Percentiles rank a stretch among this genome's conserved stretches.
Conservation (phyloP, 495 filamentous ascomycete species). For the Hyaloscypha finlandica region DNA sequence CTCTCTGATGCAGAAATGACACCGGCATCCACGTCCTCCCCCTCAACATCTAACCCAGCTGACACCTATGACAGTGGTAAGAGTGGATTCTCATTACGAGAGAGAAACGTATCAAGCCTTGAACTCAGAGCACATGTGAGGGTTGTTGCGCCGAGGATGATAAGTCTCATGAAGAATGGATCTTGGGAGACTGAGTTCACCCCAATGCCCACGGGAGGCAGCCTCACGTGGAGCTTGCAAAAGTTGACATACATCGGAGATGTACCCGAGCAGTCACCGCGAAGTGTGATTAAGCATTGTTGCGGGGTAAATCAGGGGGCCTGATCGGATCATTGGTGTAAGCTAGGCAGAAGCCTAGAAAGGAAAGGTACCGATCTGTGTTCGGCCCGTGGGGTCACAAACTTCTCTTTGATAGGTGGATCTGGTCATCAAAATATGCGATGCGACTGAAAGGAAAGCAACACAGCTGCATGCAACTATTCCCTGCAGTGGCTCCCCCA, state of each 20-base stretch:
- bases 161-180: not conserved
- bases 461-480: not conserved
- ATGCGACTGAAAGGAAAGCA: not conserved
- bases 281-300: not conserved
- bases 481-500: not conserved
- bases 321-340: not conserved
- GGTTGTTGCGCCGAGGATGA: not conserved
- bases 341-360: not conserved
- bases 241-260: not conserved
- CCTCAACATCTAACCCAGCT: not conserved
- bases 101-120: conserved; percentile 3
- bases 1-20: not conserved
- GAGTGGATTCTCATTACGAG: not conserved
- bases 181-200: not conserved
- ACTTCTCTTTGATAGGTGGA: not conserved
- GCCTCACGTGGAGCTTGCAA: not conserved
- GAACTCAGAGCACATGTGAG: not conserved
- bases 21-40: not conserved
- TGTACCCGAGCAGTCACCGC: not conserved
- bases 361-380: not conserved
- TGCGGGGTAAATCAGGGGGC: not conserved
- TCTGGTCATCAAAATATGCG: not conserved
- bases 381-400: not conserved
- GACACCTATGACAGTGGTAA: not conserved
- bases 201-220: not conserved